Conservation (phyloP, 495 filamentous ascomycete genomes). For the Schizothecium vesticola region DNA sequence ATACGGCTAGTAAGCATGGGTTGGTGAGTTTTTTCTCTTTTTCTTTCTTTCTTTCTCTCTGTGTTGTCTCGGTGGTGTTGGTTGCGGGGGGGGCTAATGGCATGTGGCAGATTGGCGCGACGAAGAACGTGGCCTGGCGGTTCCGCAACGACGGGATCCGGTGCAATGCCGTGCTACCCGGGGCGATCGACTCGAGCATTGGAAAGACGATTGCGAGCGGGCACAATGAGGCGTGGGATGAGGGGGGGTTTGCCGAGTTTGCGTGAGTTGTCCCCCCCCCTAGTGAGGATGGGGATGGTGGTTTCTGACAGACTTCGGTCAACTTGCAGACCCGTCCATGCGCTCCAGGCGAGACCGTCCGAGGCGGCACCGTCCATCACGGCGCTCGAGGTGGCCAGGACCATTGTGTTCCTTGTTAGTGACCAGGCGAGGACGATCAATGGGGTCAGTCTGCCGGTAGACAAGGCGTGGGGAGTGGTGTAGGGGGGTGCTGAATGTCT, state of each 20-base stretch:
- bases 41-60: not conserved
- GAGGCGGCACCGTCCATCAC: constrained; percentile 22
- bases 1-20: constrained; percentile 36
- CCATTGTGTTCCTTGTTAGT: constrained; percentile 34
- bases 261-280: constrained; percentile 11
- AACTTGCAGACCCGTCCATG: constrained; percentile 32
- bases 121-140: constrained; percentile 42
- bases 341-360: constrained; percentile 20
- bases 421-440: constrained; percentile 34
- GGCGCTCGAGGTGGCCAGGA: constrained; percentile 32
- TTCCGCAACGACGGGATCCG: constrained; percentile 33
- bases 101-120: constrained; percentile 29
- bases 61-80: not conserved
- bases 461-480: constrained; percentile 28
- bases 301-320: not conserved
- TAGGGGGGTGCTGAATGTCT: not conserved
- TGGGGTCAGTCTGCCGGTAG: constrained; percentile 33
- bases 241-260: constrained; percentile 22
- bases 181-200: constrained; percentile 20
- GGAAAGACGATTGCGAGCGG: constrained; percentile 16
- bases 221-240: constrained; percentile 6
- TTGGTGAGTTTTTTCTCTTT: constrained; percentile 14
- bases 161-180: constrained; percentile 24
- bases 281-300: not conserved
- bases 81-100: not conserved